A percentile compares a stretch with the other conserved stretches of the same genome.
Conservation (phyloP, 2,329 filamentous ascomycete species). For the Penicillium sp. region DNA sequence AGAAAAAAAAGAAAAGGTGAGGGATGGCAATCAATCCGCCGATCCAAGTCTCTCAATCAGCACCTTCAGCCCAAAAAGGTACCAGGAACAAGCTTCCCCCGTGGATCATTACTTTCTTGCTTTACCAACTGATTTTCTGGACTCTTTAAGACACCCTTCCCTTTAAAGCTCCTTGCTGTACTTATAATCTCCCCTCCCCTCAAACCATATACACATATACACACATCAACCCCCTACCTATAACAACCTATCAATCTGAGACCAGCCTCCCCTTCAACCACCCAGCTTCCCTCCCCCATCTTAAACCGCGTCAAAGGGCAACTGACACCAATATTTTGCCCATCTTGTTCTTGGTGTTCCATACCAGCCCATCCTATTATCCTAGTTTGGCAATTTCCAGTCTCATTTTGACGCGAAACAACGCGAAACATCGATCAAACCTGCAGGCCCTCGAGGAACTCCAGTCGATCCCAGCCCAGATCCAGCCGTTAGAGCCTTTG, state of each 20-base stretch:
- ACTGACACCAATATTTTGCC: constrained; percentile 10
- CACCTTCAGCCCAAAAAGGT: constrained; percentile 9
- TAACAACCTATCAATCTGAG: constrained; percentile 22
- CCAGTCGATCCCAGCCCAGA: constrained; percentile 17
- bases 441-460: constrained; percentile 12
- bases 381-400: constrained; percentile 1
- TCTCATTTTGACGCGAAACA: constrained; percentile 11
- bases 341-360: constrained; percentile 6
- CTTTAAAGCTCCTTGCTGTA: constrained; percentile 13
- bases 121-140: constrained; percentile 6
- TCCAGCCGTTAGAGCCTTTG: constrained; percentile 17
- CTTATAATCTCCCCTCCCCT: constrained; percentile 17
- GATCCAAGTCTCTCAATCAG: constrained; percentile 12
- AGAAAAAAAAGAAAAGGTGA: constrained; percentile 15
- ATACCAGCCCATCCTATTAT: constrained; percentile 17
- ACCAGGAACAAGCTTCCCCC: constrained; percentile 25
- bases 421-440: constrained; percentile 13
- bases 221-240: constrained; percentile 8
- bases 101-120: constrained; percentile 10
- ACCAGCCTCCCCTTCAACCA: constrained; percentile 20
- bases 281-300: background rate
- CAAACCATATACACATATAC: background rate
- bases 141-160: constrained; percentile 17
- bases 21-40: constrained; percentile 23
- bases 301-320: constrained; percentile 13